Base-by-base conservation (phyloP, 225 moss, liverwort and hornwort genomes). In the Marchantia polymorpha region DNA sequence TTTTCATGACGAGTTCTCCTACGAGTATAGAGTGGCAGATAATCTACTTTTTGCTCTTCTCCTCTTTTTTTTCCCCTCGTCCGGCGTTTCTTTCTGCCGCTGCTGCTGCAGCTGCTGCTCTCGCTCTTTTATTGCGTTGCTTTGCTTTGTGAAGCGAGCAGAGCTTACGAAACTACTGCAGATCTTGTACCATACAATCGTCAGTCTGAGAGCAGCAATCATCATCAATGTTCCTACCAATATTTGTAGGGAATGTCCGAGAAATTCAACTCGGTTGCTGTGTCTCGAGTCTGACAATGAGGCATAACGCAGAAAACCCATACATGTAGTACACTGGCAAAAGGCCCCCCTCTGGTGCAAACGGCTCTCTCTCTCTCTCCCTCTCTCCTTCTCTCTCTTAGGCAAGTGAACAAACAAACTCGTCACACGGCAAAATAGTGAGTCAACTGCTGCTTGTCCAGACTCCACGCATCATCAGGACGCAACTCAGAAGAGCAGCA, bases 181-280 rank as follows among this genome's bases (percentile, higher is more conserved):
- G 64, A 64, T 64, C 10, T 15, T 69, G 71, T 71, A 50, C 49
- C 49, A 71, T 71, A 71, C 71, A 51, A 51, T 71, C 71, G 71
- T 71, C 71, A 71, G 71, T 71, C 71, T 71, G 49, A 71, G 48
- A 49, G 50, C 49, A 48, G 69, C 71, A 71, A 71, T 71, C 71
- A 70, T 70, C 46, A 71, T 50, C 71, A 71, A 56, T 56, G 56
- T 56, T 56, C 56, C 56, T 56, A 56, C 56, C 56, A 56, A n/a
- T n/a, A 71, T 51, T 71, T 71, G 71, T 71, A 71, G 48, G 71
- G 71, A 71, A 71, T 71, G 71, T 71, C 70, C 48, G 70, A 71
- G 25, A 64, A 71, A 71, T 49, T 46, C 70, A 49, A 71, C 70
- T 50, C 71, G 48, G 71, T 50, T n/a, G 48, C 50, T 50, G 49